Conservation (phyloP, 1,284 basidiomycete genomes). For the Malassezia slooffiae region DNA sequence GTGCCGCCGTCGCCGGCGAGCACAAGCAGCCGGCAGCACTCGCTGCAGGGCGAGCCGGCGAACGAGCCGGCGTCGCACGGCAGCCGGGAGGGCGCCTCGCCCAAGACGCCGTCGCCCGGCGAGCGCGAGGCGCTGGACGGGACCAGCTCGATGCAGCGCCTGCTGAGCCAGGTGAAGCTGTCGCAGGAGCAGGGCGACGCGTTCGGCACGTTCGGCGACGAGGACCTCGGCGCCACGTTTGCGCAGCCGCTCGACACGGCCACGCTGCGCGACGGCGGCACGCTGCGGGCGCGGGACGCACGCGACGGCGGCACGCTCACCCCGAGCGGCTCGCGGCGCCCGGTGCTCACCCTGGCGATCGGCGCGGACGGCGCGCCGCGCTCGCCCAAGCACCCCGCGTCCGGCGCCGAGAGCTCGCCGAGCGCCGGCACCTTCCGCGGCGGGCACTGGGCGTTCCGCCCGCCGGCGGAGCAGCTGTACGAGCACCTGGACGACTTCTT, state of each 20-base stretch:
- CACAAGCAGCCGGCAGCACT: neutral
- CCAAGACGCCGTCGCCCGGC: neutral
- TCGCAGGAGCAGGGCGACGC: slow-evolving; percentile 3
- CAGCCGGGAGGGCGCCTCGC: neutral
- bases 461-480: slow-evolving; percentile 83
- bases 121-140: neutral
- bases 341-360: slow-evolving; percentile 32
- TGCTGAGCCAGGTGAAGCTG: slow-evolving; percentile 6
- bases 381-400: neutral
- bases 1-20: slow-evolving; percentile 3
- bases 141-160: slow-evolving; percentile 9
- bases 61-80: neutral
- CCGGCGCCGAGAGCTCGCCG: neutral
- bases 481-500: slow-evolving; percentile 90
- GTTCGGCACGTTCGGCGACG: slow-evolving; percentile 12
- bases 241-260: slow-evolving; percentile 14
- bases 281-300: neutral
- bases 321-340: slow-evolving; percentile 28
- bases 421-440: neutral
- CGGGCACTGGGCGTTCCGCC: slow-evolving; percentile 56
- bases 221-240: slow-evolving; percentile 14
- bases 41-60: neutral
- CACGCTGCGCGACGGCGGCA: slow-evolving; percentile 6
- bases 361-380: slow-evolving; percentile 7
- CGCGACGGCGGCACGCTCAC: neutral